Evolutionary conservation across 495 filamentous ascomycete species (phyloP).

Genomic region (Annulohypoxylon moriforme): DNA sequence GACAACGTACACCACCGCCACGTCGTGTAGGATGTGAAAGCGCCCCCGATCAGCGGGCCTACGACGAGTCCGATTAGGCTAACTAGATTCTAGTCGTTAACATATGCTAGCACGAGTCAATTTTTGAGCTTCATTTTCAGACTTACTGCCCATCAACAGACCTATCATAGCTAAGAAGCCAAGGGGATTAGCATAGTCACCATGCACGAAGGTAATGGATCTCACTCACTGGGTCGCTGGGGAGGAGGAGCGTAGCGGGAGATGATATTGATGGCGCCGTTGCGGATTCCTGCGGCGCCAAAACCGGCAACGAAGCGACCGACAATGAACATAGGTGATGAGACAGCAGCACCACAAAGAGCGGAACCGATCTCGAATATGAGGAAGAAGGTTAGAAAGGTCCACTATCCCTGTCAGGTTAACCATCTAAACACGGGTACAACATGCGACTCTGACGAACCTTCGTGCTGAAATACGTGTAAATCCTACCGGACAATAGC

Average conservation of each 20-base stretch:
- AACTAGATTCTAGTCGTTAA: neutral
- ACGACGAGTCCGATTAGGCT: neutral
- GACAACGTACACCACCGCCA: constrained; percentile 54
- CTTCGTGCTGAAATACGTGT: neutral
- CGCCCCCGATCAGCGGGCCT: constrained; percentile 30
- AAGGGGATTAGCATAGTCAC: no score
- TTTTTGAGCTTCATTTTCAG: neutral
- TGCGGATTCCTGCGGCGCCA: neutral
- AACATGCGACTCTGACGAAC: neutral
- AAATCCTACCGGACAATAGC: neutral
- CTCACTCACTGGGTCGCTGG: neutral
- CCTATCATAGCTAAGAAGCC: no score
- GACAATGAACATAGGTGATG: neutral
- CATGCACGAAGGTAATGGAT: neutral
- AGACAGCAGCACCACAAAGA: neutral
- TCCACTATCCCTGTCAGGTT: neutral
- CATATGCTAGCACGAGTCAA: no score
- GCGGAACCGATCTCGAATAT: constrained; percentile 1
- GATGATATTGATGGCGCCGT: neutral
- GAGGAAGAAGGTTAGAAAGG: neutral
- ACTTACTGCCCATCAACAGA: neutral
- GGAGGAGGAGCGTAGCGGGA: neutral
- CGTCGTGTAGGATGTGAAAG: constrained; percentile 42
- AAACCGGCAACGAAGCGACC: neutral
- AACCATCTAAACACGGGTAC: neutral